Base-by-base conservation (phyloP, 495 filamentous ascomycete genomes). In the Aspergillus ellipticus region DNA sequence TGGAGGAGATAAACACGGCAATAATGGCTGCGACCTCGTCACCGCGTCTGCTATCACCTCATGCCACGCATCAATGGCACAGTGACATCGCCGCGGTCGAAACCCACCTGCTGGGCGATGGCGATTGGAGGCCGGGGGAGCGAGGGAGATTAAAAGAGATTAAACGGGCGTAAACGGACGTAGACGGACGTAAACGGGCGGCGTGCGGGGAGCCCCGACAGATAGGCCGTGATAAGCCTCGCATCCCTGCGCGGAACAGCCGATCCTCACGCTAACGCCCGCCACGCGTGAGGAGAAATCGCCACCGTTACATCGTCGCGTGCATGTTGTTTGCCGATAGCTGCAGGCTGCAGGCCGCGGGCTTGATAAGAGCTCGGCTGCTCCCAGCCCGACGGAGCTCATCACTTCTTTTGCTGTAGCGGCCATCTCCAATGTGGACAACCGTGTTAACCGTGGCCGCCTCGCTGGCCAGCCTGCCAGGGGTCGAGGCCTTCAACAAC, bases 401-500 rank as follows among this genome's bases (percentile, higher is more conserved):
- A n/a, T n/a, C n/a, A n/a, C n/a, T n/a, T n/a, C n/a, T n/a, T n/a
- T n/a, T n/a, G n/a, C n/a, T n/a, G n/a, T n/a, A n/a, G n/a, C n/a
- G n/a, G n/a, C n/a, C n/a, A n/a, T n/a, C n/a, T n/a, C n/a, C 9
- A 39, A 39, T 39, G 35, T 39, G 35, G 35, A 39, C 35, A 15
- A 39, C 5, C 6, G 9, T 6, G 6, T 26, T 47, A n/a, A 24
- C 21, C 9, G 10, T 13, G 4, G 13, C 24, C 6, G 42, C 42
- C 3, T n/a, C 42, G 1, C 20, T 46, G 19, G 43, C 43, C 43
- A 24, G 21, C 13, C 20, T 47, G 43, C 43, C 43, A 26, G 20
- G 26, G 43, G 24, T 5, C 20, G 16, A 49, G 11, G 63, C 60
- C 41, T 67, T 67, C 24, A 65, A 67, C 52, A 67, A 69, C 29